phyloP scores from a whole-genome alignment of 2,329 filamentous ascomycete species.

The Aureobasidium sp. region DNA sequence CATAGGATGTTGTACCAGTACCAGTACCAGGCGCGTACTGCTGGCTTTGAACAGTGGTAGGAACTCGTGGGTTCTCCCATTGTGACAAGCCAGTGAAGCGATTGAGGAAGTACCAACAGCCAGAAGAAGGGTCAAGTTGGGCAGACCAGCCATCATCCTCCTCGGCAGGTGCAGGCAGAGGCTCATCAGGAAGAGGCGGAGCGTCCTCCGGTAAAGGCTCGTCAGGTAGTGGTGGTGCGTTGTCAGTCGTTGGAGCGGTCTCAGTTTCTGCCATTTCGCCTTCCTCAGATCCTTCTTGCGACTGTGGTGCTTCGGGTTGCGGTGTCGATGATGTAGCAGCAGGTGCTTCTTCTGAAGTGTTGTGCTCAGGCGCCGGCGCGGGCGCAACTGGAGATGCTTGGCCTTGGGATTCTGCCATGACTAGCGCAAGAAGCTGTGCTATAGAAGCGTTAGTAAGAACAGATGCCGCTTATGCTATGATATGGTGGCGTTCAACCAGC shows the following conservation, averaged over 20 bases:
- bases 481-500: slow-evolving; percentile 1
- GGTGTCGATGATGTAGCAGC: neutral
- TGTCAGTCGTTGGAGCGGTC: slow-evolving; percentile 19
- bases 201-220: slow-evolving; percentile 20
- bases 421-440: neutral
- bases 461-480: slow-evolving; percentile 4
- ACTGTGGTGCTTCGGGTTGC: neutral
- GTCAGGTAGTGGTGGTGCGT: slow-evolving; percentile 21
- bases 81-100: slow-evolving; percentile 67
- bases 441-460: neutral
- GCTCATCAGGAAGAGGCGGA: slow-evolving; percentile 43
- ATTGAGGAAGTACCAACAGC: slow-evolving; percentile 80
- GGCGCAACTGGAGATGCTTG: neutral
- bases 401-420: slow-evolving; percentile 7
- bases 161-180: slow-evolving; percentile 34
- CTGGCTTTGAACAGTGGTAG: neutral
- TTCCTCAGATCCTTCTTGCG: slow-evolving; percentile 17
- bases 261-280: slow-evolving; percentile 15
- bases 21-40: slow-evolving; percentile 15
- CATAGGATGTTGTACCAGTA: neutral
- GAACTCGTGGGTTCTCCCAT: slow-evolving; percentile 78
- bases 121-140: slow-evolving; percentile 62
- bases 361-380: neutral
- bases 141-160: slow-evolving; percentile 71
- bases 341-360: neutral